Evolutionary conservation across 495 filamentous ascomycete species (phyloP).

Genomic region (Neurospora pannonica): DNA sequence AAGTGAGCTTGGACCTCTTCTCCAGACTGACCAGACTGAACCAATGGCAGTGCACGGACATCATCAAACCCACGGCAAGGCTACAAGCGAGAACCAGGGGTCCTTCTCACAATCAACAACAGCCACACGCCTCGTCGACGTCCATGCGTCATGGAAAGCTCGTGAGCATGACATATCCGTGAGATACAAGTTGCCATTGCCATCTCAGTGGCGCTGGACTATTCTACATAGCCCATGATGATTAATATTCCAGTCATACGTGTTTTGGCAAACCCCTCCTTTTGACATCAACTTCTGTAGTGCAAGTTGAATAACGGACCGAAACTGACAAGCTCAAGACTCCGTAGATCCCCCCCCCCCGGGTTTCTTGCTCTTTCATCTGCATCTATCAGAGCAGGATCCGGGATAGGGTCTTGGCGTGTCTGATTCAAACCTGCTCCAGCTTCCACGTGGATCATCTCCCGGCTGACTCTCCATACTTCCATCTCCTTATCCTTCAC

Average conservation of each 20-base stretch:
- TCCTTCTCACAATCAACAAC: background rate
- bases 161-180: background rate
- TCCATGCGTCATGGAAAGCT: background rate
- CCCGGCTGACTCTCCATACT: background rate
- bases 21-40: background rate
- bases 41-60: background rate
- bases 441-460: background rate
- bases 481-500: background rate
- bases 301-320: background rate
- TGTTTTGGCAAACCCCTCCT: background rate
- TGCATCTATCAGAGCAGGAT: background rate
- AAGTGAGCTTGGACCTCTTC: background rate
- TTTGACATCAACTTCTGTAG: background rate
- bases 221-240: background rate
- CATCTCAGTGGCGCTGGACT: background rate
- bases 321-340: background rate
- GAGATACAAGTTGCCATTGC: background rate
- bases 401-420: background rate
- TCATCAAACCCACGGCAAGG: background rate
- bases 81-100: background rate
- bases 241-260: background rate
- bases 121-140: background rate
- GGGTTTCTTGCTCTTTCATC: background rate
- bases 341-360: background rate
- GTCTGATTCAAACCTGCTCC: background rate